A percentile compares a stretch with the other conserved stretches of the same genome.
phyloP scores from a whole-genome alignment of 768 basidiomycete genomes.

The Termitomyces sp. region DNA sequence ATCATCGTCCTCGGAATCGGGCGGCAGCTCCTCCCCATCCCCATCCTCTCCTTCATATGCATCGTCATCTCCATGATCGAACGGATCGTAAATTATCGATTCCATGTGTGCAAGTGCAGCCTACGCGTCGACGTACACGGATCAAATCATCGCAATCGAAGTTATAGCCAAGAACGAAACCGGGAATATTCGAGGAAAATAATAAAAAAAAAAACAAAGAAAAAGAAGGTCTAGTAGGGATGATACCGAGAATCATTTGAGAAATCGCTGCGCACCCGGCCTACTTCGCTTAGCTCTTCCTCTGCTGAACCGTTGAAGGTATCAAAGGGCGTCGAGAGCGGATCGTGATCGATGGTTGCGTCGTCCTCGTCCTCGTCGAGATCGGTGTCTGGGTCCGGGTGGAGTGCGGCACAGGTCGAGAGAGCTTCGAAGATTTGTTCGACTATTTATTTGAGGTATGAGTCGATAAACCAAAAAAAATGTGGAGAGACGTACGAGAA shows the following conservation, averaged over 20 bases:
- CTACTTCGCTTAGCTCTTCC: constrained; percentile 79
- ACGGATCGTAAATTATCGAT: constrained; percentile 67
- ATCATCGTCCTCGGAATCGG: not conserved
- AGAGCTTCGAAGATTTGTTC: constrained; percentile 85
- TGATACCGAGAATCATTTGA: constrained; percentile 69
- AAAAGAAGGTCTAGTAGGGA: constrained; percentile 69
- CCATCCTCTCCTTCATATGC: constrained; percentile 1
- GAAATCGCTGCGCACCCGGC: constrained; percentile 93
- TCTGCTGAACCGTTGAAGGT: constrained; percentile 50
- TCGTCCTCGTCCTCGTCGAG: constrained; percentile 48
- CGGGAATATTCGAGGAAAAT: not conserved
- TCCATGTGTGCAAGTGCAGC: constrained; percentile 81
- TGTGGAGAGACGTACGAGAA: constrained; percentile 46
- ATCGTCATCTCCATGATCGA: constrained; percentile 9
- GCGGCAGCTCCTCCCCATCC: constrained; percentile 4
- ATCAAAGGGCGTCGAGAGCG: constrained; percentile 38
- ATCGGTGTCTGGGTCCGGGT: constrained; percentile 54
- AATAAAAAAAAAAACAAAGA: constrained; percentile 12
- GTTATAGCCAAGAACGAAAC: not conserved
- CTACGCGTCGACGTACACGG: constrained; percentile 29
- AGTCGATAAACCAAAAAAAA: not conserved
- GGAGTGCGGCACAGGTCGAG: constrained; percentile 78
- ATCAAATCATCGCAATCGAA: not conserved
- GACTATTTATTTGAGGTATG: constrained; percentile 38
- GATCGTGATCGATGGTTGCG: constrained; percentile 30